phyloP scores from a whole-genome alignment of 176 grass and related monocot genomes.

The Musa itinerans region DNA sequence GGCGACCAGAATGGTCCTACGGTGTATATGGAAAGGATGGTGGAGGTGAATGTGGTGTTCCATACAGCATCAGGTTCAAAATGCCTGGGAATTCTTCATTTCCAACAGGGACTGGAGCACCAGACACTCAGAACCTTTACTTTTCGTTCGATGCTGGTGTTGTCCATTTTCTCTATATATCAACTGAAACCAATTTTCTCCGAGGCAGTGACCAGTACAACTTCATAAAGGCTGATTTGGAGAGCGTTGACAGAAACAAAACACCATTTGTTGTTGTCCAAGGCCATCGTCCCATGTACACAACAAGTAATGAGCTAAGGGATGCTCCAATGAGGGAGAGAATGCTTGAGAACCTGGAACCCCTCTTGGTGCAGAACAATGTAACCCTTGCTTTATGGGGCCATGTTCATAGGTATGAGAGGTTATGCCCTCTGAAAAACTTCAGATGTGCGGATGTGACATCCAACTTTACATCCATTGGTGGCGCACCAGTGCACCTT shows the following conservation, averaged over 20 bases:
- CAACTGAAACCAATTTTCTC: slow-evolving; percentile 82
- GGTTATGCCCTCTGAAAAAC: slow-evolving; percentile 84
- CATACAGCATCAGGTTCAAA: slow-evolving; percentile 84
- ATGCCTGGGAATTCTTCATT: slow-evolving; percentile 83
- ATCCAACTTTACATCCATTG: slow-evolving; percentile 51
- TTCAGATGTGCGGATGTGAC: slow-evolving; percentile 46
- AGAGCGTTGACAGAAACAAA: slow-evolving; percentile 67
- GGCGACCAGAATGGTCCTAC: slow-evolving; percentile 64
- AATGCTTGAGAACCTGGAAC: slow-evolving; percentile 73
- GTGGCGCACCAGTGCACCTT: slow-evolving; percentile 66
- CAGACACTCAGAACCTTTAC: slow-evolving; percentile 75
- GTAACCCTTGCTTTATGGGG: slow-evolving; percentile 93
- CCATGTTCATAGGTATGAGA: slow-evolving; percentile 91
- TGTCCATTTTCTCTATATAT: slow-evolving; percentile 89
- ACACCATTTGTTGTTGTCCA: slow-evolving; percentile 85
- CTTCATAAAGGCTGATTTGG: slow-evolving; percentile 72
- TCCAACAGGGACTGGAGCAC: slow-evolving; percentile 62
- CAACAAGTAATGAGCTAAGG: slow-evolving; percentile 59
- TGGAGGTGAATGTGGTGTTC: slow-evolving; percentile 91
- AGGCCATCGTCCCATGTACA: slow-evolving; percentile 95
- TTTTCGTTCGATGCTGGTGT: slow-evolving; percentile 82
- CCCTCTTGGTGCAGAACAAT: slow-evolving; percentile 63
- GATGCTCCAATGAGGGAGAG: slow-evolving; percentile 44
- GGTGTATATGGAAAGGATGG: slow-evolving; percentile 62
- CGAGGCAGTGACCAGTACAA: slow-evolving; percentile 70